Conservation (phyloP, 352 stramenopile species). For the Pythium volutum region DNA sequence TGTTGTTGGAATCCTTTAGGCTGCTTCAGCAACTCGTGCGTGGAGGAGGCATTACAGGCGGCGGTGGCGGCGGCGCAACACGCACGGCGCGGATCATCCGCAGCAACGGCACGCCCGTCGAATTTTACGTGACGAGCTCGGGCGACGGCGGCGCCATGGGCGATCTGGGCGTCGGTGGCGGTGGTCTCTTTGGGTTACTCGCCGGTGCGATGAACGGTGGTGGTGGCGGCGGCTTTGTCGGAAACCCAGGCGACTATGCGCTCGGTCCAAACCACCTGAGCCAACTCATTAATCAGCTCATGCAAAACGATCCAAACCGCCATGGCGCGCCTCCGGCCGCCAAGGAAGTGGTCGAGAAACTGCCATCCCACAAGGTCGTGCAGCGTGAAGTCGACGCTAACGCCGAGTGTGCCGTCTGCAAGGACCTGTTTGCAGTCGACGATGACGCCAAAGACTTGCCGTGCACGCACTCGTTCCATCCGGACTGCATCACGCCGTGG, state of each 20-base stretch:
- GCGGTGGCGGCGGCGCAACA: neutral
- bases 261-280: constrained; percentile 70
- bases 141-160: constrained; percentile 34
- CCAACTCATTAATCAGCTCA: constrained; percentile 86
- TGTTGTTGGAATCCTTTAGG: constrained; percentile 1
- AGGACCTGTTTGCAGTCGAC: constrained; percentile 77
- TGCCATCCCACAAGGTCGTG: constrained; percentile 72
- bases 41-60: neutral
- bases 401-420: constrained; percentile 84
- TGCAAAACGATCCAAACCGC: constrained; percentile 87
- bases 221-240: constrained; percentile 41
- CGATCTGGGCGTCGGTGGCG: constrained; percentile 19
- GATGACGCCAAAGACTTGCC: constrained; percentile 74
- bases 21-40: constrained; percentile 25
- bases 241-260: constrained; percentile 78
- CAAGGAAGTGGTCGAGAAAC: constrained; percentile 70
- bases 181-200: constrained; percentile 39
- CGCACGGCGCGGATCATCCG: constrained; percentile 55
- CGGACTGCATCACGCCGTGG: constrained; percentile 86
- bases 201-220: constrained; percentile 45
- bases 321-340: constrained; percentile 74
- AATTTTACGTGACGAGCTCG: constrained; percentile 72
- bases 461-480: constrained; percentile 77
- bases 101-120: constrained; percentile 62
- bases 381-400: constrained; percentile 72